These are phyloP conservation scores for Debaryomyces udenii DNA, from an alignment of 1,139 yeast genomes.

Conservation along the genomic window DNA sequence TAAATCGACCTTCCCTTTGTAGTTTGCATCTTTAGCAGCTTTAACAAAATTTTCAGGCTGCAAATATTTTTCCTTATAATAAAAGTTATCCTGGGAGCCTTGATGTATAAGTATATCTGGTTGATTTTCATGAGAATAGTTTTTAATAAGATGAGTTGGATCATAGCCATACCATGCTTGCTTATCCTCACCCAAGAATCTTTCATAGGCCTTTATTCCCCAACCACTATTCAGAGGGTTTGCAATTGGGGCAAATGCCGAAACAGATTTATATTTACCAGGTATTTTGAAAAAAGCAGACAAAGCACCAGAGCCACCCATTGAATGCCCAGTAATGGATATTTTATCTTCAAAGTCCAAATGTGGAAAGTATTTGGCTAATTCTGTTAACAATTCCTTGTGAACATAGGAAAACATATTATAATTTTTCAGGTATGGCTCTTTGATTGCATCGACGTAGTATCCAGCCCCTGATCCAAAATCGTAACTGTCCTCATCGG, in stretches of 20 bases:
- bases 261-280: conserved; percentile 73
- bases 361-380: conserved; percentile 49
- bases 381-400: conserved; percentile 62
- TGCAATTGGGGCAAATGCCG: conserved; percentile 89
- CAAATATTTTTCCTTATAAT: conserved; percentile 61
- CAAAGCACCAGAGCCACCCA: conserved; percentile 97
- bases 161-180: conserved; percentile 73
- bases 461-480: conserved; percentile 97
- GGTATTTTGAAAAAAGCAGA: conserved; percentile 76
- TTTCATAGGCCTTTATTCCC: conserved; percentile 80
- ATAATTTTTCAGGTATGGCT: conserved; percentile 73
- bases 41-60: conserved; percentile 73
- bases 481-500: conserved; percentile 85
- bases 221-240: conserved; percentile 80
- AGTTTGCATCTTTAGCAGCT: conserved; percentile 61
- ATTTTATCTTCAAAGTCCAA: conserved; percentile 58
- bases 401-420: conserved; percentile 86
- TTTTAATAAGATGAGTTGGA: conserved; percentile 71
- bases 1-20: conserved; percentile 63
- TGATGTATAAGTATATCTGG: conserved; percentile 79
- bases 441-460: conserved; percentile 79
- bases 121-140: conserved; percentile 50
- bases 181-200: conserved; percentile 70
- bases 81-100: conserved; percentile 77
- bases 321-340: conserved; percentile 90